A percentile compares a stretch with the other conserved stretches of the same genome.
These are phyloP conservation scores for Dissoconium aciculare DNA, from an alignment of 2,329 filamentous ascomycete genomes.

Conservation along the genomic window DNA sequence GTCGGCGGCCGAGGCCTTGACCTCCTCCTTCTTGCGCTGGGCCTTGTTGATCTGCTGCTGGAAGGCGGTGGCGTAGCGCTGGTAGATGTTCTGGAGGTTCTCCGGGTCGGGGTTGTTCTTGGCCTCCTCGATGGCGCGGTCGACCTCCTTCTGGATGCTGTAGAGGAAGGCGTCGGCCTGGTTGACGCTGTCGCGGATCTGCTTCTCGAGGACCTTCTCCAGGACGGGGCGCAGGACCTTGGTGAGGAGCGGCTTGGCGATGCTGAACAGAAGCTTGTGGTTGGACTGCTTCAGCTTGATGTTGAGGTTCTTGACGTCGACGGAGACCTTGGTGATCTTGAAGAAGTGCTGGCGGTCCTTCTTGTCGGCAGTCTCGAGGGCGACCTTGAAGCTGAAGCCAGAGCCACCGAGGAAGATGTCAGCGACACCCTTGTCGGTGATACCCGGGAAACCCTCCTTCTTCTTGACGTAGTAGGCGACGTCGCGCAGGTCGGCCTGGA, in stretches of 20 bases:
- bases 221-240: slow-evolving; percentile 71
- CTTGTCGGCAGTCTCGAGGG: slow-evolving; percentile 65
- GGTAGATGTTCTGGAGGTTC: slow-evolving; percentile 68
- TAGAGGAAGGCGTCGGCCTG: slow-evolving; percentile 59
- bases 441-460: slow-evolving; percentile 80
- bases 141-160: slow-evolving; percentile 68
- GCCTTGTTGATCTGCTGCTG: slow-evolving; percentile 60
- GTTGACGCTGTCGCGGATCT: slow-evolving; percentile 69
- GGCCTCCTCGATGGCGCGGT: slow-evolving; percentile 52
- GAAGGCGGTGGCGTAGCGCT: slow-evolving; percentile 61
- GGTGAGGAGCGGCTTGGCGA: slow-evolving; percentile 79
- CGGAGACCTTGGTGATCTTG: slow-evolving; percentile 64
- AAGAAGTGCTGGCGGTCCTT: slow-evolving; percentile 71
- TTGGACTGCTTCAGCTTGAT: slow-evolving; percentile 90
- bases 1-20: slow-evolving; percentile 36
- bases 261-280: slow-evolving; percentile 75
- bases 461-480: slow-evolving; percentile 91
- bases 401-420: slow-evolving; percentile 78
- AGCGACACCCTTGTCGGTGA: slow-evolving; percentile 76
- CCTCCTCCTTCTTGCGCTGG: slow-evolving; percentile 58
- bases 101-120: slow-evolving; percentile 51
- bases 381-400: slow-evolving; percentile 83
- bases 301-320: slow-evolving; percentile 24
- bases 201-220: slow-evolving; percentile 76
- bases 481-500: slow-evolving; percentile 80